Conservation (phyloP, 306 rosid species). For the Cotoneaster glaucophyllus region DNA sequence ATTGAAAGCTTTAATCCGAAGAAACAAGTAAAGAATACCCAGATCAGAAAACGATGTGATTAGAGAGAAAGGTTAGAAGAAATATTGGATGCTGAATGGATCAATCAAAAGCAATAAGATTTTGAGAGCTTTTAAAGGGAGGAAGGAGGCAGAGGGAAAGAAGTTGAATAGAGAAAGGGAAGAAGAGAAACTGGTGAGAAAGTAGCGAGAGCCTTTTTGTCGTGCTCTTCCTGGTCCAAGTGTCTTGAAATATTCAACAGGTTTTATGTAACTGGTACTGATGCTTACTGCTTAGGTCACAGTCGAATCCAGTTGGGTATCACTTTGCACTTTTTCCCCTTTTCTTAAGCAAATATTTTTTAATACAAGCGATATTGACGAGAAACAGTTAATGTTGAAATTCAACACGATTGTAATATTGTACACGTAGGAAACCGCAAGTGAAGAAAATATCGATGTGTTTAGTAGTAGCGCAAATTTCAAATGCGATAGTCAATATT, state of each 20-base stretch:
- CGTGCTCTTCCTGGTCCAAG: not conserved
- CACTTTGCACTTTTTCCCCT: too few species aligned
- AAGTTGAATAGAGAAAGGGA: constrained; percentile 22
- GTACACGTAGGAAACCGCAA: too few species aligned
- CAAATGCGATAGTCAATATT: too few species aligned
- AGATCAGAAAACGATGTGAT: constrained; percentile 36
- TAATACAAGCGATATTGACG: too few species aligned
- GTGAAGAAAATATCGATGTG: too few species aligned
- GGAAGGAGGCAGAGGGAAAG: constrained; percentile 17
- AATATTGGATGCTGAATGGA: constrained; percentile 26
- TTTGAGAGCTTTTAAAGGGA: constrained; percentile 26
- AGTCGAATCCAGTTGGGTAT: not conserved
- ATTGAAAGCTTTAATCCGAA: constrained; percentile 24
- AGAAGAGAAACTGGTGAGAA: constrained; percentile 9
- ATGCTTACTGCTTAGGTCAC: not conserved
- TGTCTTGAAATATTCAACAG: not conserved
- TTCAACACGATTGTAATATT: too few species aligned
- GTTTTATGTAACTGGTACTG: not conserved
- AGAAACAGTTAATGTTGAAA: too few species aligned
- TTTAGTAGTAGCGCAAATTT: too few species aligned
- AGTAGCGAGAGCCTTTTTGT: not conserved
- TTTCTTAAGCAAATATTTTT: too few species aligned
- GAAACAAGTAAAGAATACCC: constrained; percentile 16
- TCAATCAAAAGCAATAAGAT: constrained; percentile 18
- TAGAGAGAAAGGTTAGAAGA: constrained; percentile 15